Percentiles rank a stretch among this genome's conserved stretches.
phyloP scores from a whole-genome alignment of 2,329 filamentous ascomycete species.

The Neofusicoccum ribis region DNA sequence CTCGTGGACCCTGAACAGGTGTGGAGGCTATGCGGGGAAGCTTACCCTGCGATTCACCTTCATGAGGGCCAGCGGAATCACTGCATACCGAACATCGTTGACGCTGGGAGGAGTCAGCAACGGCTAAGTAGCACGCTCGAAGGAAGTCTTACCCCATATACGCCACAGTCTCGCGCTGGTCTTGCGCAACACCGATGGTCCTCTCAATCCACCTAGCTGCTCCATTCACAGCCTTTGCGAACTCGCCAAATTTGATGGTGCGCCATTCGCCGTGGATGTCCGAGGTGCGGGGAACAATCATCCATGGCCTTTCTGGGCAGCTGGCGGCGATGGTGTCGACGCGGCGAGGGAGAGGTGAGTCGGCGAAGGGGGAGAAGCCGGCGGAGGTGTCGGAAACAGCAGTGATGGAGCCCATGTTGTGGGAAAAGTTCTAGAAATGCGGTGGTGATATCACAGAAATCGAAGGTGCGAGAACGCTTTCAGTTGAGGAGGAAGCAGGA shows the following conservation, averaged over 20 bases:
- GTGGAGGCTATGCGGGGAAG: neutral
- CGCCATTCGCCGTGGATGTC: slow-evolving; percentile 14
- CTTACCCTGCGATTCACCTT: slow-evolving; percentile 12
- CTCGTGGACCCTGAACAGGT: no score
- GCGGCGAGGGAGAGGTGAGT: slow-evolving; percentile 11
- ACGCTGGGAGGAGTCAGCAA: neutral
- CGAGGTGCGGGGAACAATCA: neutral
- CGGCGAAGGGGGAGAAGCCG: slow-evolving; percentile 13
- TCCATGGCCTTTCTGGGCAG: slow-evolving; percentile 10
- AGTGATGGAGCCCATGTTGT: slow-evolving; percentile 15
- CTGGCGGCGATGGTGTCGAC: slow-evolving; percentile 17
- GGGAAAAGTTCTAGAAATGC: neutral
- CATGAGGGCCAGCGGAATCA: neutral
- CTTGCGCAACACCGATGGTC: slow-evolving; percentile 6
- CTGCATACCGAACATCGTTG: slow-evolving; percentile 14
- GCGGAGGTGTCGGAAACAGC: neutral
- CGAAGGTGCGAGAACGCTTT: neutral
- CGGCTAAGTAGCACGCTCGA: neutral
- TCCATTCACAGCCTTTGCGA: slow-evolving; percentile 9
- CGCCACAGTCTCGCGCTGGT: slow-evolving; percentile 13
- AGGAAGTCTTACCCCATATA: slow-evolving; percentile 11
- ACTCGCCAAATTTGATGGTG: slow-evolving; percentile 13
- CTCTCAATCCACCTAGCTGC: slow-evolving; percentile 16
- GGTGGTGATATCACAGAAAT: slow-evolving; percentile 3
- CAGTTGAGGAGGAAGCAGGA: neutral